phyloP scores from a whole-genome alignment of 1,284 basidiomycete species.

The Bjerkandera adusta region DNA sequence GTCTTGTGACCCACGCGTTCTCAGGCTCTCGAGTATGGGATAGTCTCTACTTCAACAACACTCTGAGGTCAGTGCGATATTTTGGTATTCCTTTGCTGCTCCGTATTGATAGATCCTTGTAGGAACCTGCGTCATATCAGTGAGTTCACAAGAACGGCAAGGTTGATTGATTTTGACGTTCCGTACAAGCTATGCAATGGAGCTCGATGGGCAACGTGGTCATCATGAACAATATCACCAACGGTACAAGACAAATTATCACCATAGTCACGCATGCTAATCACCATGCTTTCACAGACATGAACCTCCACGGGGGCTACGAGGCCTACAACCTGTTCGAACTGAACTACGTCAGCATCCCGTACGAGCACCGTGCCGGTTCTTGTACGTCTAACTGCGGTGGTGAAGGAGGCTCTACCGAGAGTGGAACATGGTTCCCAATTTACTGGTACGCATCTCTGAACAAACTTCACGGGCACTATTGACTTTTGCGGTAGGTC shows the following conservation, averaged over 20 bases:
- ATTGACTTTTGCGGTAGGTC: background rate
- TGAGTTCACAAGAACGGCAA: background rate
- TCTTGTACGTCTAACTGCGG: conserved; percentile 1
- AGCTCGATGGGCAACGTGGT: conserved; percentile 1
- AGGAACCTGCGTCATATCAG: conserved; percentile 2
- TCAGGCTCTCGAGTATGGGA: conserved; percentile 2
- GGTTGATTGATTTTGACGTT: background rate
- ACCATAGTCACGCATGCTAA: background rate
- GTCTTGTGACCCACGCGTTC: background rate
- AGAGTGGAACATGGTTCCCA: background rate
- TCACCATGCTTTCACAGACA: background rate
- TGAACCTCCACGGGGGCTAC: conserved; percentile 3
- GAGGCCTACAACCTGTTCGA: conserved; percentile 4
- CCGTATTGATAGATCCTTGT: too few species aligned
- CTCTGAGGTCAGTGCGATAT: background rate
- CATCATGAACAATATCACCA: background rate
- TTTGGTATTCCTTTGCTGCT: background rate
- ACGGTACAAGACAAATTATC: background rate
- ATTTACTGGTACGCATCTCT: background rate
- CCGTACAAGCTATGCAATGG: conserved; percentile 1
- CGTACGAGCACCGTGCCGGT: conserved; percentile 1
- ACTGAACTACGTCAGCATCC: background rate
- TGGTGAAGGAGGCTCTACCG: conserved; percentile 1
- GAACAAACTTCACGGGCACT: background rate
- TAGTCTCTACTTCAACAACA: conserved; percentile 1